phyloP scores from a whole-genome alignment of 345 rosid species.

The Salix brachista region DNA sequence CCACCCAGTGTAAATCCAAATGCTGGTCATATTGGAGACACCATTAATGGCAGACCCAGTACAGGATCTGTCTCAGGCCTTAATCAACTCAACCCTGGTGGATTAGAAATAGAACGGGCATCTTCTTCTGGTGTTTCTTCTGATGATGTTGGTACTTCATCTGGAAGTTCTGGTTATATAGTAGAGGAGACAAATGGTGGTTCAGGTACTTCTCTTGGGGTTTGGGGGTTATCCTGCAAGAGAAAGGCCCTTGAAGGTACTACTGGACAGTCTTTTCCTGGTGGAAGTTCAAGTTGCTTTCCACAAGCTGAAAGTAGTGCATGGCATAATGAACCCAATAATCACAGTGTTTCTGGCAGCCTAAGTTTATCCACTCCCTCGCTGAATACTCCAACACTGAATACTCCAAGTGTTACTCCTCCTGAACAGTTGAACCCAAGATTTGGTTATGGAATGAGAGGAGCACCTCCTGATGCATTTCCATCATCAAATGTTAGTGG shows the following conservation, averaged over 20 bases:
- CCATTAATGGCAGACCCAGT: slow-evolving; percentile 29
- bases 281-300: slow-evolving; percentile 49
- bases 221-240: slow-evolving; percentile 83
- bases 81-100: slow-evolving; percentile 23
- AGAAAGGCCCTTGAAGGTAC: slow-evolving; percentile 86
- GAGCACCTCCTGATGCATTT: slow-evolving; percentile 36
- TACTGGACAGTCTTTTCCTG: slow-evolving; percentile 51
- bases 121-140: slow-evolving; percentile 27
- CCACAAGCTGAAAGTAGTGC: slow-evolving; percentile 46
- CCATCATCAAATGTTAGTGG: slow-evolving; percentile 38
- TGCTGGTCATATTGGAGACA: slow-evolving; percentile 34
- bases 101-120: slow-evolving; percentile 29
- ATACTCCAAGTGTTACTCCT: slow-evolving; percentile 35
- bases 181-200: slow-evolving; percentile 53
- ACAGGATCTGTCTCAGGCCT: slow-evolving; percentile 30
- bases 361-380: slow-evolving; percentile 56
- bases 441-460: slow-evolving; percentile 49
- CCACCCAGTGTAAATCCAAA: slow-evolving; percentile 36
- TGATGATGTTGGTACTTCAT: slow-evolving; percentile 44
- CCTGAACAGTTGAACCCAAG: slow-evolving; percentile 44
- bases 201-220: slow-evolving; percentile 50
- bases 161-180: slow-evolving; percentile 51
- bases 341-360: slow-evolving; percentile 50
- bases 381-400: slow-evolving; percentile 36
- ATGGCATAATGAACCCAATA: slow-evolving; percentile 35